Percentiles rank a stretch among this genome's conserved stretches.
phyloP scores from a whole-genome alignment of 352 stramenopile species.

The Ophiocytium majus region DNA sequence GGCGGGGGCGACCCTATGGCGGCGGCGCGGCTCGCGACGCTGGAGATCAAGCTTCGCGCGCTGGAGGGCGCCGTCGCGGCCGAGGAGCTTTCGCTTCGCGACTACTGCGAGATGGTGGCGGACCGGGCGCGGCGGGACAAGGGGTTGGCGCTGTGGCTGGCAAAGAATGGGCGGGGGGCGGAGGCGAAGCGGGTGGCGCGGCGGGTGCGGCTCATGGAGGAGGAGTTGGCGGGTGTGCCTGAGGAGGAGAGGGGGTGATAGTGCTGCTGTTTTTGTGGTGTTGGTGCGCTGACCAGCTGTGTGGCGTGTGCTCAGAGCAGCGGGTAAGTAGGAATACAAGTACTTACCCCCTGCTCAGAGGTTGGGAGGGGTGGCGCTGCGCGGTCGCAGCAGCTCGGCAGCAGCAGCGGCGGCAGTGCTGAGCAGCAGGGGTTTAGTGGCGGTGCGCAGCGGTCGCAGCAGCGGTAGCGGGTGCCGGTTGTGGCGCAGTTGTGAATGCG shows the following conservation, averaged over 20 bases:
- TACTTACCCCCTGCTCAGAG: no score
- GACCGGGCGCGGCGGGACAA: background rate
- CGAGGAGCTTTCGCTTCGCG: conserved; percentile 1
- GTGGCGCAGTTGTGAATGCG: no score
- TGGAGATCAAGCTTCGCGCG: conserved; percentile 10
- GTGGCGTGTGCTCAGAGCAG: no score
- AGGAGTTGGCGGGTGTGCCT: conserved; percentile 15
- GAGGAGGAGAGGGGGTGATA: background rate
- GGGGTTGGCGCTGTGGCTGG: conserved; percentile 6
- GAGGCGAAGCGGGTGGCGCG: conserved; percentile 8
- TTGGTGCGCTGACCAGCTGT: no score
- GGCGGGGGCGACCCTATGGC: background rate
- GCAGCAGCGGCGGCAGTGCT: no score
- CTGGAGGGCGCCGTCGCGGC: conserved; percentile 16
- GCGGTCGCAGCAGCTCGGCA: no score
- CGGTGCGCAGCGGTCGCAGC: no score
- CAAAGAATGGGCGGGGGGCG: background rate
- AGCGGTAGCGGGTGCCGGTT: no score
- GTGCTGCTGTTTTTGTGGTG: no score
- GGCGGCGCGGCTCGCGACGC: background rate
- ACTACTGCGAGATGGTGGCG: conserved; percentile 20
- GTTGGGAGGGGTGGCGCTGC: no score
- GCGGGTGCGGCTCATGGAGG: conserved; percentile 15
- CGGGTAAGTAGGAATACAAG: no score
- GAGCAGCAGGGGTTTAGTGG: no score